Evolutionary conservation across 805 yeast genomes (phyloP).

Genomic region (Lipomyces mesembrius): DNA sequence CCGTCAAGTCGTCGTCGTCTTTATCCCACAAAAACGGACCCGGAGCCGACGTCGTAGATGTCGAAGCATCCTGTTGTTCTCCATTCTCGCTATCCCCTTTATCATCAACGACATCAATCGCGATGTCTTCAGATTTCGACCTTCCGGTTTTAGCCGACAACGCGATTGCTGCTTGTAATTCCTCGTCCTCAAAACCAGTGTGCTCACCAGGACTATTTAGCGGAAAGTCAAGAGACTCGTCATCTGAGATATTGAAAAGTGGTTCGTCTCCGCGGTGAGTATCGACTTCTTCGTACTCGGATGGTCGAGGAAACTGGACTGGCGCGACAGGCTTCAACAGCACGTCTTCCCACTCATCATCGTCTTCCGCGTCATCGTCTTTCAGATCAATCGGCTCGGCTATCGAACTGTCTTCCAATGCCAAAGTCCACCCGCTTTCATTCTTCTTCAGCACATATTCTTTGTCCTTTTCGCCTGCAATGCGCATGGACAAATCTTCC

Average conservation of each 20-base stretch:
- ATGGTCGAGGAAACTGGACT: not conserved
- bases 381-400: conserved; percentile 38
- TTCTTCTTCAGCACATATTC: conserved; percentile 76
- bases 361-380: conserved; percentile 49
- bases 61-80: not conserved
- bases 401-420: conserved; percentile 34
- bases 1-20: conserved; percentile 18
- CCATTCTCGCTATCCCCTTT: not conserved
- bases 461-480: conserved; percentile 81
- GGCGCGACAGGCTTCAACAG: conserved; percentile 41
- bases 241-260: conserved; percentile 24
- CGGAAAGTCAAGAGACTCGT: conserved; percentile 16
- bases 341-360: conserved; percentile 71
- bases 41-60: not conserved
- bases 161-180: conserved; percentile 31
- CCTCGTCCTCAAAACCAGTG: conserved; percentile 19
- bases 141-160: conserved; percentile 13
- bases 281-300: not conserved
- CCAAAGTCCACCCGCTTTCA: conserved; percentile 49
- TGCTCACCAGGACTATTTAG: not conserved
- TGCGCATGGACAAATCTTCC: conserved; percentile 55
- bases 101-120: conserved; percentile 3
- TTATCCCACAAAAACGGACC: conserved; percentile 29
- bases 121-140: not conserved
- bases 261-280: conserved; percentile 13